Evolutionary conservation across 2,329 filamentous ascomycete genomes (phyloP).

Genomic region (Talaromyces sp.): DNA sequence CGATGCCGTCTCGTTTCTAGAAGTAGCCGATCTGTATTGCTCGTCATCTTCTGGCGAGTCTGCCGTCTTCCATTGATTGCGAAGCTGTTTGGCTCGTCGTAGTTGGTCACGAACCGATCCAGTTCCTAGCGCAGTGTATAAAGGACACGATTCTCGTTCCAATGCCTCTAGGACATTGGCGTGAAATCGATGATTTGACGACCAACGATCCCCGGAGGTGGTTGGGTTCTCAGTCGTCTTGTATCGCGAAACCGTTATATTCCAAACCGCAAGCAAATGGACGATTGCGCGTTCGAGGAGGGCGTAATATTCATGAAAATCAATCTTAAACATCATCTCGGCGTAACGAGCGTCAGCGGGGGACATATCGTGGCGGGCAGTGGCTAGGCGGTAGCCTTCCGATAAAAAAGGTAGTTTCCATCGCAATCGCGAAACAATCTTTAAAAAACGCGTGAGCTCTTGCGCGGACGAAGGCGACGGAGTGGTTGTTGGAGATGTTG

Average conservation of each 20-base stretch:
- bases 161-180: conserved; percentile 67
- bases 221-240: conserved; percentile 21
- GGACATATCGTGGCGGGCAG: conserved; percentile 29
- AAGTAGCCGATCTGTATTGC: neutral
- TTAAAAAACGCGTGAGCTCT: conserved; percentile 59
- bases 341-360: conserved; percentile 38
- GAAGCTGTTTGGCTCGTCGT: conserved; percentile 15
- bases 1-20: neutral
- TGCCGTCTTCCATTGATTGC: conserved; percentile 20
- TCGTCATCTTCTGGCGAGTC: conserved; percentile 17
- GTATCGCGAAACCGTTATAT: conserved; percentile 51
- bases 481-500: neutral
- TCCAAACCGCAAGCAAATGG: conserved; percentile 64
- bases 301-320: conserved; percentile 75
- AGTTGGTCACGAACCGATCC: conserved; percentile 60
- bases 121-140: conserved; percentile 56
- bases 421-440: conserved; percentile 59
- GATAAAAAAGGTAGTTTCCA: conserved; percentile 64
- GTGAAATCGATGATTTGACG: conserved; percentile 60
- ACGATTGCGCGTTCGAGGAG: conserved; percentile 70
- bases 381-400: conserved; percentile 56
- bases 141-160: conserved; percentile 56
- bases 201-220: conserved; percentile 10
- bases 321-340: conserved; percentile 72
- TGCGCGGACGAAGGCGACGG: conserved; percentile 29